phyloP scores from a whole-genome alignment of 768 basidiomycete species.

The Hericium erinaceus region DNA sequence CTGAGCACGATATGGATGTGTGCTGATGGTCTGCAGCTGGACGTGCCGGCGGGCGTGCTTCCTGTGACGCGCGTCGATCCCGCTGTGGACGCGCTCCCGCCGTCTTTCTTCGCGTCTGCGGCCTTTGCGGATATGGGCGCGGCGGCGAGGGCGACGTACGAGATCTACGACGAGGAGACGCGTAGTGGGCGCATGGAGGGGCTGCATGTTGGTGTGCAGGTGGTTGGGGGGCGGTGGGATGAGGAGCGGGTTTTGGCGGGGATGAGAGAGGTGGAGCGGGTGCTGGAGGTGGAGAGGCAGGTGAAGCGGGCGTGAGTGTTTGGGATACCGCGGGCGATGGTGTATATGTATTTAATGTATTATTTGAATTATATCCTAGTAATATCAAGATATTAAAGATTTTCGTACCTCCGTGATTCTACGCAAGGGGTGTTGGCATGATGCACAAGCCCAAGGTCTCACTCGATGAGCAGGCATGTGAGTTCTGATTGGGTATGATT shows the following conservation, averaged over 20 bases:
- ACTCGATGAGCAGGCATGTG: no score
- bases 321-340: no score
- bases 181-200: conserved; percentile 29
- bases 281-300: not conserved
- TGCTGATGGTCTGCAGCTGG: conserved; percentile 24
- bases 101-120: conserved; percentile 20
- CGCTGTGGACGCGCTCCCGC: conserved; percentile 21
- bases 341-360: no score
- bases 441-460: no score
- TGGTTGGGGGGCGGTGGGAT: conserved; percentile 33
- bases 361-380: no score
- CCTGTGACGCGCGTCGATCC: conserved; percentile 33
- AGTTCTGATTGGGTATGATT: no score
- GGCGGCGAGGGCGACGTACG: conserved; percentile 21
- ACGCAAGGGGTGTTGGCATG: no score
- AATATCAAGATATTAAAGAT: no score
- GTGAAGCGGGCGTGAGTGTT: no score
- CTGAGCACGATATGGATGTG: conserved; percentile 18
- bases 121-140: not conserved
- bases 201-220: conserved; percentile 35
- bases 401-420: no score
- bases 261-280: conserved; percentile 28
- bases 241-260: conserved; percentile 41
- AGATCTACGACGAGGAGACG: conserved; percentile 28
- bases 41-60: conserved; percentile 36